Evolutionary conservation across 2,329 filamentous ascomycete genomes (phyloP).

Genomic region (Pseudopyricularia cyperi): DNA sequence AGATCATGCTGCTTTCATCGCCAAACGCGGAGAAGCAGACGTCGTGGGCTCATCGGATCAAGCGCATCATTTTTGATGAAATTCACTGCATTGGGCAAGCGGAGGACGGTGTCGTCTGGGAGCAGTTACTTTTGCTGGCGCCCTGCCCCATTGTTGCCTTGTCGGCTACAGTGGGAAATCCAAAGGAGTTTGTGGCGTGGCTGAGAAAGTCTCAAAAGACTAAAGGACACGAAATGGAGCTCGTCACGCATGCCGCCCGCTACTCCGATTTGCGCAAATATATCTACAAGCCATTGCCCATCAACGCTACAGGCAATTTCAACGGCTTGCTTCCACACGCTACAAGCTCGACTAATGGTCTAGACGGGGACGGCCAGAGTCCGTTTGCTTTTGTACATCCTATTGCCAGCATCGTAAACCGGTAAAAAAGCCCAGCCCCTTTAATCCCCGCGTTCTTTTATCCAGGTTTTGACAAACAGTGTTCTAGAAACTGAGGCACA

Average conservation of each 20-base stretch:
- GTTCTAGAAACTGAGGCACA: slow-evolving; percentile 38
- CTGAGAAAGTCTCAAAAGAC: slow-evolving; percentile 48
- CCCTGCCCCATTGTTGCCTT: slow-evolving; percentile 69
- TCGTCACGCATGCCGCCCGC: slow-evolving; percentile 54
- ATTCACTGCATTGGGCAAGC: slow-evolving; percentile 69
- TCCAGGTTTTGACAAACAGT: background rate
- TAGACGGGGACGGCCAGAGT: slow-evolving; percentile 26
- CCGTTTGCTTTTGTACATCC: slow-evolving; percentile 54
- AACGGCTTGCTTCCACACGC: slow-evolving; percentile 17
- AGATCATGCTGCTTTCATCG: slow-evolving; percentile 61
- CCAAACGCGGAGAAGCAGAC: slow-evolving; percentile 35
- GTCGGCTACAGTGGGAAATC: slow-evolving; percentile 70
- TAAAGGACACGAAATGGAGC: slow-evolving; percentile 50
- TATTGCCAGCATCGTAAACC: slow-evolving; percentile 48
- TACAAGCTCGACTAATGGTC: slow-evolving; percentile 22
- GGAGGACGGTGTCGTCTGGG: slow-evolving; percentile 66
- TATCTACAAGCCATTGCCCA: slow-evolving; percentile 38
- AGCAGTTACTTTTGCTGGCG: slow-evolving; percentile 60
- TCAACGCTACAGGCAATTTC: too few relatives aligned
- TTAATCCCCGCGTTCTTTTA: too few relatives aligned
- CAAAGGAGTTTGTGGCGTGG: slow-evolving; percentile 57
- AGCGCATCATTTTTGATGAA: slow-evolving; percentile 71
- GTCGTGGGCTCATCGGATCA: slow-evolving; percentile 54
- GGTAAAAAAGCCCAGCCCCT: slow-evolving; percentile 15
- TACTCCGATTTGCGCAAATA: slow-evolving; percentile 75